Percentiles rank a stretch among this genome's conserved stretches.
Conservation (phyloP, 2,329 filamentous ascomycete genomes). For the Penicillium decumbens region DNA sequence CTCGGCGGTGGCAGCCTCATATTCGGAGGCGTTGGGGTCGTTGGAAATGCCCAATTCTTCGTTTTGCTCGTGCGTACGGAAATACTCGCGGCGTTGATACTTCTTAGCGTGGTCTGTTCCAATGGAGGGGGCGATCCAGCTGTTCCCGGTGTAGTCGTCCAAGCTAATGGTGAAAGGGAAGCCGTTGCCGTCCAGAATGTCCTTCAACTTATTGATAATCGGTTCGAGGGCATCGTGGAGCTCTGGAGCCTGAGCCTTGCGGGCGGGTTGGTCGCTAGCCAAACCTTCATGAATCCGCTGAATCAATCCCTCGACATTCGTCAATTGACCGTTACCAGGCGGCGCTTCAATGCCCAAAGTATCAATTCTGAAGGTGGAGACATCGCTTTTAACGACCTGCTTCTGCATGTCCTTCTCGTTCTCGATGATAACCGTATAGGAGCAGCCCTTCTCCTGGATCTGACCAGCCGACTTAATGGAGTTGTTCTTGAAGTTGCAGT, state of each 20-base stretch:
- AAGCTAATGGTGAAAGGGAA: slow-evolving; percentile 86
- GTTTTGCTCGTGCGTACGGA: slow-evolving; percentile 80
- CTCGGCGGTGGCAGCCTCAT: slow-evolving; percentile 26
- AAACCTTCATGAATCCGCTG: slow-evolving; percentile 74
- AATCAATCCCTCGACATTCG: slow-evolving; percentile 87
- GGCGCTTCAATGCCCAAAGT: slow-evolving; percentile 93
- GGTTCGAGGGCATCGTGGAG: slow-evolving; percentile 71
- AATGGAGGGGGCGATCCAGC: slow-evolving; percentile 86
- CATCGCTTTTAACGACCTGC: slow-evolving; percentile 89
- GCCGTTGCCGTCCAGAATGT: slow-evolving; percentile 70
- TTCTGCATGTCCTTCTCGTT: slow-evolving; percentile 69
- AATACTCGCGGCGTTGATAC: slow-evolving; percentile 80
- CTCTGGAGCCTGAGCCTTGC: slow-evolving; percentile 73
- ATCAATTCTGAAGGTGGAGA: slow-evolving; percentile 77
- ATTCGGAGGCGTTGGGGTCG: slow-evolving; percentile 35
- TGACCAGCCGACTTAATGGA: slow-evolving; percentile 89
- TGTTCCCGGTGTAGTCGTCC: slow-evolving; percentile 92
- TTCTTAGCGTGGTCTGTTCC: slow-evolving; percentile 67
- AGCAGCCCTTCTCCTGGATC: slow-evolving; percentile 82
- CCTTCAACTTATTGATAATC: slow-evolving; percentile 66
- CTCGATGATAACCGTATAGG: slow-evolving; percentile 77
- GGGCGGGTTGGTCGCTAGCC: slow-evolving; percentile 71
- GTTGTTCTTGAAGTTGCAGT: slow-evolving; percentile 86
- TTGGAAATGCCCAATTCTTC: slow-evolving; percentile 69
- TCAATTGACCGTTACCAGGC: slow-evolving; percentile 81